A percentile compares a stretch with the other conserved stretches of the same genome.
These are phyloP conservation scores for Angophora floribunda DNA, from an alignment of 345 rosid genomes.

Conservation along the genomic window DNA sequence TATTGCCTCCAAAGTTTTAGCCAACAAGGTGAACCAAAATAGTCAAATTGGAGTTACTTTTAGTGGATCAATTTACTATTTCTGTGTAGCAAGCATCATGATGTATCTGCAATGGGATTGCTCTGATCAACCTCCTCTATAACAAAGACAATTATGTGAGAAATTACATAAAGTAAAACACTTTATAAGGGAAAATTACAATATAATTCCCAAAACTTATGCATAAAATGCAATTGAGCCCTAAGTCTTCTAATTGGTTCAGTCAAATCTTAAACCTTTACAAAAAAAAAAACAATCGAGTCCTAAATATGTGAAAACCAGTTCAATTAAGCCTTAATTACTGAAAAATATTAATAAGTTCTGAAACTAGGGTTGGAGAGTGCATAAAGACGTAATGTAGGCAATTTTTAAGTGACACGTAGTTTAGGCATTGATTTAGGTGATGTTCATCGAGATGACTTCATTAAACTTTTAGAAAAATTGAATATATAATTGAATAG, in stretches of 20 bases:
- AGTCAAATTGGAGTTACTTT: background rate
- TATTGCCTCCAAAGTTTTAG: background rate
- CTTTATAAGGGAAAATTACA: background rate
- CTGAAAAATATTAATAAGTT: background rate
- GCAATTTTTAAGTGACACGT: background rate
- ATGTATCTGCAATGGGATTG: background rate
- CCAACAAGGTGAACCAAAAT: background rate
- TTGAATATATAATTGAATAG: background rate
- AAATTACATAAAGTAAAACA: background rate
- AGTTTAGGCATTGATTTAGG: background rate
- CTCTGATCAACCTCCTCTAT: background rate
- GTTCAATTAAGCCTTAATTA: background rate
- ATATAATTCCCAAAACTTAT: background rate
- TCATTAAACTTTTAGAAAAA: background rate
- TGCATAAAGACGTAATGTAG: background rate
- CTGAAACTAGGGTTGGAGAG: background rate
- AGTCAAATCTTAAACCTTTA: background rate
- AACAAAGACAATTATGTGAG: background rate
- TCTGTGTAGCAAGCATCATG: background rate
- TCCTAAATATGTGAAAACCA: background rate
- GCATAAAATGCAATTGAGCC: background rate
- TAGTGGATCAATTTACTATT: background rate
- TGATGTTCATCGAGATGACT: background rate
- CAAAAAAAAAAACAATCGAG: background rate
- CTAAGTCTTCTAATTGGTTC: background rate